Percentiles rank a stretch among this genome's conserved stretches.
These are phyloP conservation scores for Vanrija humicola DNA, from an alignment of 1,284 basidiomycete genomes.

Conservation along the genomic window DNA sequence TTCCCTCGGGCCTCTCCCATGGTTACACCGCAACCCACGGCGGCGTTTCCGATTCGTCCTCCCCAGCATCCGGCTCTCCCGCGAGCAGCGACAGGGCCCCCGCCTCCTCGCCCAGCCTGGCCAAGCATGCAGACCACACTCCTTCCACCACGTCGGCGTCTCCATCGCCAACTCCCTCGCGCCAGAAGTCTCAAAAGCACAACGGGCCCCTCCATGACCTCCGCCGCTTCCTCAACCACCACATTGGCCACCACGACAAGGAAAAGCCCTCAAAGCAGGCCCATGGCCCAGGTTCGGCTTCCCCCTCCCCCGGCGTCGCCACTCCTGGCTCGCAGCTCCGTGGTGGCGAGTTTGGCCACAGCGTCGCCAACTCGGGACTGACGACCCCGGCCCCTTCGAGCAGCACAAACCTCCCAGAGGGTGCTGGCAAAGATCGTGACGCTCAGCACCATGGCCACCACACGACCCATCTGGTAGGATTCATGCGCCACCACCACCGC, in stretches of 20 bases:
- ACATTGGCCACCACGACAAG: conserved; percentile 60
- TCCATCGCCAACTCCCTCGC: conserved; percentile 1
- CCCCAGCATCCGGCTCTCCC: too few species aligned
- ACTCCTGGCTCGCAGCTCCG: conserved; percentile 44
- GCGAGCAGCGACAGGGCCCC: too few species aligned
- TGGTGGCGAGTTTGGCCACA: conserved; percentile 32
- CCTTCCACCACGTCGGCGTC: too few species aligned
- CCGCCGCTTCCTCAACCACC: conserved; percentile 85
- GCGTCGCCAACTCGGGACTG: conserved; percentile 7
- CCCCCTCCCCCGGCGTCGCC: conserved; percentile 30
- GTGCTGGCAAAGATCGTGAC: conserved; percentile 10
- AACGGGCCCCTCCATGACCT: conserved; percentile 75
- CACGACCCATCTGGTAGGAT: conserved; percentile 47
- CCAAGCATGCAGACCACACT: too few species aligned
- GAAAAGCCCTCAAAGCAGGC: conserved; percentile 12
- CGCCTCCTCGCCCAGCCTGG: too few species aligned
- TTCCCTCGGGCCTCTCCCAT: too few species aligned
- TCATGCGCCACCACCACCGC: conserved; percentile 48
- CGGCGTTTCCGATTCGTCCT: too few species aligned
- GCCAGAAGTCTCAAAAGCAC: conserved; percentile 42
- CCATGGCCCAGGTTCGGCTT: conserved; percentile 6
- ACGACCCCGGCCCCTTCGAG: conserved; percentile 16
- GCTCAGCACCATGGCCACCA: conserved; percentile 36
- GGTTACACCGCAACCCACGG: too few species aligned
- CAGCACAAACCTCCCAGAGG: conserved; percentile 10